Evolutionary conservation across 2,329 filamentous ascomycete genomes (phyloP), one percentile per base, ranked within the genome.

Genomic region (Penicillium sp.): DNA sequence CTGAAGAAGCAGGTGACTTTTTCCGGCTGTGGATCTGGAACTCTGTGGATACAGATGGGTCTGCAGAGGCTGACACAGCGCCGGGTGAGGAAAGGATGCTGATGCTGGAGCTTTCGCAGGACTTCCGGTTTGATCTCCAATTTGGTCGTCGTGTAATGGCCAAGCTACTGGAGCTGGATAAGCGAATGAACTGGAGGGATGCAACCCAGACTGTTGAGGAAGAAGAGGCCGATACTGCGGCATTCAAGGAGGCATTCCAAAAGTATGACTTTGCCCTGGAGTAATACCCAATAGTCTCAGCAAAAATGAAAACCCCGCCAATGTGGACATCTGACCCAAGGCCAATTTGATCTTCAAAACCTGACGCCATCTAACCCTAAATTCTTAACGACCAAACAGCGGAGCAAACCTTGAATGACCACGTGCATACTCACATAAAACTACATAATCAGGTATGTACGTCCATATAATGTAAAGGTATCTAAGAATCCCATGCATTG

Each of bases 81-180:
- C 33, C 53, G 11, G 82, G 86, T 62, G 81, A 85, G 69, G 86
- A 90, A 60, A 87, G 87, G 63, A 87, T 86, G 55, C 79, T 97
- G 56, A 82, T 93, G 52, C 84, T 98, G 78, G 86, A 86, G 7
- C 82, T 97, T 9, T 84, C 87, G 57, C 79, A 86, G 26, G 86
- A 85, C 19, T 84, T 89, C 61, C 85, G 89, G 14, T 98, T 99
- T 71, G 92, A 96, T 70, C 76, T 97, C 46, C 93, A 98, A 70
- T 98, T 96, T 68, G 92, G 90, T 4, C 84, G 96, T 41, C 86
- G 87, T 45, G 95, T 97, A 4, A 79, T 98, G 72, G 93, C 91
- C 1, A 97, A 96, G 76, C 79, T 99, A 51, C 80, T 99, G 50
- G 85, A 86, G 3, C 76, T 98, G 46, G 91, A 97, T 73, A 79